Conservation (phyloP, 176 grass and related monocot genomes). For the Dactylis glomerata region DNA sequence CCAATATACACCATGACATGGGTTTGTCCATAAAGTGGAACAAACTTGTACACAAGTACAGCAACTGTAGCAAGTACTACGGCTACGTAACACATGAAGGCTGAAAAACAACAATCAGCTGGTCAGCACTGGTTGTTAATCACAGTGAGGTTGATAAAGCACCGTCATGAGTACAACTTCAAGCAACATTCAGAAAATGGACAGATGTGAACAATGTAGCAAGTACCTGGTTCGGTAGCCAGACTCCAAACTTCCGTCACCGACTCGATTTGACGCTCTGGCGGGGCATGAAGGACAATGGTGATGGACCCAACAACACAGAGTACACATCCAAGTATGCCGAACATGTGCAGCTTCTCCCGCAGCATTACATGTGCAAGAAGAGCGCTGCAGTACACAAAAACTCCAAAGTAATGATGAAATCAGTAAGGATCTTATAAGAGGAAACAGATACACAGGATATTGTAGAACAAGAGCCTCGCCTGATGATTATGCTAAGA, state of each 20-base stretch:
- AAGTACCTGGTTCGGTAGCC: conserved; percentile 75
- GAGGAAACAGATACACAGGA: not conserved
- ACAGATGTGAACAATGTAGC: not conserved
- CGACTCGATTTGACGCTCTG: conserved; percentile 73
- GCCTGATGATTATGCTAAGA: conserved; percentile 91
- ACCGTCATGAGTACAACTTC: not conserved
- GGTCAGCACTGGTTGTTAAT: not conserved
- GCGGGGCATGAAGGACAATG: conserved; percentile 90
- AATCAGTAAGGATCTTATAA: not conserved
- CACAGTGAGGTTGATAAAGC: not conserved
- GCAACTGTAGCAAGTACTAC: conserved; percentile 51
- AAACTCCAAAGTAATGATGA: not conserved
- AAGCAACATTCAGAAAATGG: not conserved
- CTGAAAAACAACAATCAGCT: conserved; percentile 37
- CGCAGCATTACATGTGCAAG: conserved; percentile 72
- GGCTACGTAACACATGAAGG: conserved; percentile 63
- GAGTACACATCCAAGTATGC: conserved; percentile 68
- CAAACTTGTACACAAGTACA: conserved; percentile 61
- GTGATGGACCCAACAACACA: conserved; percentile 86
- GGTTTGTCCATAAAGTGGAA: conserved; percentile 76
- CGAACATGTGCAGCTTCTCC: conserved; percentile 80
- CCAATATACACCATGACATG: conserved; percentile 91
- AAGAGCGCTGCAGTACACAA: conserved; percentile 42
- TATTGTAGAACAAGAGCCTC: not conserved
- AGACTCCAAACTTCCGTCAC: conserved; percentile 78